Conservation (phyloP, 1,139 yeast species). For the Candida neerlandica region DNA sequence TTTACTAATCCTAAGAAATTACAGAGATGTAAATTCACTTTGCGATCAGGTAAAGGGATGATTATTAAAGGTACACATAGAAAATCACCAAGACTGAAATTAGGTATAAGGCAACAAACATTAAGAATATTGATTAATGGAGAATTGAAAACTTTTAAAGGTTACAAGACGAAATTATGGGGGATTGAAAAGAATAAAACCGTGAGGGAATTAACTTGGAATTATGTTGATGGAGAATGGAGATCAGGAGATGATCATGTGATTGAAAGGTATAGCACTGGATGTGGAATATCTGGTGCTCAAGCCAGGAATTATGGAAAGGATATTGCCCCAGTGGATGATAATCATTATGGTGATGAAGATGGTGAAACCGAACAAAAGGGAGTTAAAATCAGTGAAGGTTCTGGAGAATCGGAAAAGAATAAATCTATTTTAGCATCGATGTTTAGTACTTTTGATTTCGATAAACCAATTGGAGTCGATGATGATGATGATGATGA, state of each 20-base stretch:
- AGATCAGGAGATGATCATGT: conserved; percentile 80
- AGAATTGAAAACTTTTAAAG: conserved; percentile 55
- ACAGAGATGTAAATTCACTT: conserved; percentile 15
- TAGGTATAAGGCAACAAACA: conserved; percentile 55
- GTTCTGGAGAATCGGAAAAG: conserved; percentile 27
- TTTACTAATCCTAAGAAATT: conserved; percentile 19
- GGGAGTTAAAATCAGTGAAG: conserved; percentile 17
- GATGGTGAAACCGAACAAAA: conserved; percentile 24
- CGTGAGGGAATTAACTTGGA: conserved; percentile 61
- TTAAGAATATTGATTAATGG: conserved; percentile 68
- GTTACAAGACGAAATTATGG: conserved; percentile 82
- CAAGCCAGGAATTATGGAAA: conserved; percentile 23
- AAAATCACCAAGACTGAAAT: conserved; percentile 47
- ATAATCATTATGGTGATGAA: conserved; percentile 20
- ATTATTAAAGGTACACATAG: conserved; percentile 64
- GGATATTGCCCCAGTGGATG: conserved; percentile 19
- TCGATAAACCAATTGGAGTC: conserved; percentile 60
- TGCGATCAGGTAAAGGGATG: conserved; percentile 46
- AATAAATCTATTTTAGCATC: conserved; percentile 54
- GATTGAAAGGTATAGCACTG: conserved; percentile 50
- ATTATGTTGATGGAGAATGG: conserved; percentile 73
- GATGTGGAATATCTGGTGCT: conserved; percentile 29
- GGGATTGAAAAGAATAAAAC: conserved; percentile 74
- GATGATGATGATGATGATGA: conserved; percentile 39
- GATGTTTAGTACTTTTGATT: conserved; percentile 54